Conservation (phyloP, 495 filamentous ascomycete species). For the Pyronema domesticum region DNA sequence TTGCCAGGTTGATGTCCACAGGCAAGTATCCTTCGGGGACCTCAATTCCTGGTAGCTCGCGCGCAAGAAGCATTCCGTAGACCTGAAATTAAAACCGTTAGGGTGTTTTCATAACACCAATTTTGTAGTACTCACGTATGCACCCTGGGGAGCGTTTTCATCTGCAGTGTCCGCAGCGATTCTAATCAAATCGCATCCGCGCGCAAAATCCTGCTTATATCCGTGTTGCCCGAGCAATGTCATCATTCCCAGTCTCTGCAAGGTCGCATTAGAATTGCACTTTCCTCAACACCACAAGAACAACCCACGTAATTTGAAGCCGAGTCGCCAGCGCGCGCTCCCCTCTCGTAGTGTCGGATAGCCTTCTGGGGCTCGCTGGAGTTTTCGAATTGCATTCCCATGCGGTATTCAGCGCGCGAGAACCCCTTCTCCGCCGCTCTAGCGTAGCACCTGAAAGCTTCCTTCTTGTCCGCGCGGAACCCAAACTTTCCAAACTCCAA, state of each 20-base stretch:
- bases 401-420: conserved; percentile 85
- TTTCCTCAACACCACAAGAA: not conserved
- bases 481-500: conserved; percentile 96
- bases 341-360: conserved; percentile 68
- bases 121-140: conserved; percentile 42
- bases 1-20: conserved; percentile 53
- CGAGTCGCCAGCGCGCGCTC: conserved; percentile 61
- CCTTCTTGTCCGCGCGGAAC: conserved; percentile 72
- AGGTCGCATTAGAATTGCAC: conserved; percentile 16
- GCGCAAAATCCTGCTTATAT: conserved; percentile 59
- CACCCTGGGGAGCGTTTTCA: conserved; percentile 93
- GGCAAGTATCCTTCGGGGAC: conserved; percentile 60
- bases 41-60: conserved; percentile 72
- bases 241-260: conserved; percentile 84
- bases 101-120: not conserved
- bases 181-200: conserved; percentile 63
- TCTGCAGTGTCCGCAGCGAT: conserved; percentile 74
- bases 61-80: conserved; percentile 83
- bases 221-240: conserved; percentile 84
- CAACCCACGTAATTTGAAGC: conserved; percentile 64
- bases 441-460: conserved; percentile 72
- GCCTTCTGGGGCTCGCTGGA: conserved; percentile 83
- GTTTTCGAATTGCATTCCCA: conserved; percentile 94
- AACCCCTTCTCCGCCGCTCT: conserved; percentile 78
- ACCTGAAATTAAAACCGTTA: conserved; percentile 31